A percentile compares a stretch with the other conserved stretches of the same genome.
phyloP scores from a whole-genome alignment of 2,329 filamentous ascomycete genomes.

The Uncinocarpus reesii region DNA sequence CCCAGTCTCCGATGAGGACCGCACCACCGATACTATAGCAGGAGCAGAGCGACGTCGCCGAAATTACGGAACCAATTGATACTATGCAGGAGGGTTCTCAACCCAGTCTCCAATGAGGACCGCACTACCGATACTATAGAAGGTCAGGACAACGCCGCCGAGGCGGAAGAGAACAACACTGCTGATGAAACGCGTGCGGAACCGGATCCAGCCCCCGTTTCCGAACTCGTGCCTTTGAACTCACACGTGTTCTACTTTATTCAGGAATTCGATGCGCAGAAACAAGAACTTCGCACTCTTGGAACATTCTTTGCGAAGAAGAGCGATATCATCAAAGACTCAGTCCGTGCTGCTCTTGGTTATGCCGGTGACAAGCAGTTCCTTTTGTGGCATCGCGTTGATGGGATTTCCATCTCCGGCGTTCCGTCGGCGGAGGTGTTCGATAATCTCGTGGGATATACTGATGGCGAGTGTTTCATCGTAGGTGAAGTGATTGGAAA shows the following conservation, averaged over 20 bases:
- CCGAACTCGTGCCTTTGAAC: neutral
- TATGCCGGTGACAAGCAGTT: constrained; percentile 33
- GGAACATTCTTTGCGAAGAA: constrained; percentile 36
- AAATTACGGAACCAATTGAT: constrained; percentile 5
- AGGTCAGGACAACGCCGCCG: neutral
- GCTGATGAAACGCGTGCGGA: neutral
- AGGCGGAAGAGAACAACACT: neutral
- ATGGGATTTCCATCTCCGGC: constrained; percentile 28
- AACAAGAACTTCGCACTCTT: constrained; percentile 33
- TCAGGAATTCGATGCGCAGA: constrained; percentile 44
- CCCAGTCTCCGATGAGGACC: neutral
- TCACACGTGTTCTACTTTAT: constrained; percentile 40
- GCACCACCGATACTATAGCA: constrained; percentile 1
- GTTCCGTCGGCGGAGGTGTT: constrained; percentile 30
- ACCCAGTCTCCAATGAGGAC: too few species aligned
- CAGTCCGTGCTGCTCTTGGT: constrained; percentile 32
- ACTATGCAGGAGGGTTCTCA: too few species aligned
- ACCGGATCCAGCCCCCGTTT: neutral
- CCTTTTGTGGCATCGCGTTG: constrained; percentile 36
- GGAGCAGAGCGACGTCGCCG: neutral
- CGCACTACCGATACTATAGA: constrained; percentile 1
- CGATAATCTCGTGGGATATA: constrained; percentile 22
- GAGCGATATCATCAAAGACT: constrained; percentile 32
- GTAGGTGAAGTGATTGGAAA: constrained; percentile 34
- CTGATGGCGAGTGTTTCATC: constrained; percentile 34